Base-by-base conservation (phyloP, 2,329 filamentous ascomycete genomes). In the Monosporascus sp. region DNA sequence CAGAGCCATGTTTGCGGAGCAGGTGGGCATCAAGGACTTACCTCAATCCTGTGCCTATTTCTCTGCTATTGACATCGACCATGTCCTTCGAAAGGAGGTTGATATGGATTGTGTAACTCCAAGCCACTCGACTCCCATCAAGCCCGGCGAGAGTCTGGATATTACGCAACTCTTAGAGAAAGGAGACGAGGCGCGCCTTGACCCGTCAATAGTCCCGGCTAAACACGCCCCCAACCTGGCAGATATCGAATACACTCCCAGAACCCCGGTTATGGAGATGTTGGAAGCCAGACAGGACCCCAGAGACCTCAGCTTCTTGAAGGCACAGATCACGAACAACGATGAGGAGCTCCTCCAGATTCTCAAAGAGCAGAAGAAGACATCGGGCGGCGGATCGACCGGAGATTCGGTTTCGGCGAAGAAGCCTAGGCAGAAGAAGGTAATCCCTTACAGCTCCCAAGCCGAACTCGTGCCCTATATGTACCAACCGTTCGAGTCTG, bases 61-160 rank as follows among this genome's bases (percentile, higher is more conserved):
- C 72, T 95, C 89, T 1, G 93, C 94, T 3, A 85, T 99, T 6
- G 94, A 99, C 66, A 89, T 99, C 60, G 94, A 99, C 66, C 86
- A 91, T 63, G 92, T 99, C 3, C 78, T 99, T n/a, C 84, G 94
- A 50, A 99, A 99, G 69, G 94, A 99, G 71, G 95, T 99, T 4
- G 88, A 99, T 69, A 96, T 99, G 90, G 89, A 96, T 65, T 99
- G 94, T 68, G 73, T 97, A 44, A 99, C 94, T 0, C 94, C 94
- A 1, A 94, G 88, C 44, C 89, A 99, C 69, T 80, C 81, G 0
- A 78, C 80, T 0, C 78, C 86, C 31, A 97, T 99, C 43, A 80
- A 89, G 0, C 87, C 85, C 2, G 94, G 95, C 37, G 92, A 97
- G 72, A 91, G 85, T 56, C 70, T 99, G 8, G 92, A 96, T 66